Percentiles rank a stretch among this genome's conserved stretches.
Evolutionary conservation across 169 alveolate species (phyloP).

Genomic region (Ichthyophthirius multifiliis): DNA sequence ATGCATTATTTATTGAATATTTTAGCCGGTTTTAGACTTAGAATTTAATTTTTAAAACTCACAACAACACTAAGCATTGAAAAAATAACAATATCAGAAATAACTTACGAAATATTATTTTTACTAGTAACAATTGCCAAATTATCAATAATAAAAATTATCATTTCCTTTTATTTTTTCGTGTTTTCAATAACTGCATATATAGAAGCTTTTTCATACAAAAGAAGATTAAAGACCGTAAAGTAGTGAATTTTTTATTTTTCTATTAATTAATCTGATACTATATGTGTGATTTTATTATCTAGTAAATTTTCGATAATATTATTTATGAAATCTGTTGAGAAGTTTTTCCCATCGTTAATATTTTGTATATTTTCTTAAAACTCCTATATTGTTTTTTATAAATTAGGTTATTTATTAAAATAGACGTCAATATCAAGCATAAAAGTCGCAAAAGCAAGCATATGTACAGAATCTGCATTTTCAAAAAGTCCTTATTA

Average conservation of each 20-base stretch:
- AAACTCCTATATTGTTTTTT: neutral
- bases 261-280: neutral
- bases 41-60: neutral
- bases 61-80: neutral
- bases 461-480: slow-evolving; percentile 13
- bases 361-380: neutral
- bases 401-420: neutral
- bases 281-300: neutral
- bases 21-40: neutral
- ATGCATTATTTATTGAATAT: neutral
- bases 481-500: neutral
- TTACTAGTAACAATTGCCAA: neutral
- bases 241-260: neutral
- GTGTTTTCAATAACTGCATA: neutral
- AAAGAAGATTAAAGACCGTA: neutral
- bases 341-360: slow-evolving; percentile 10
- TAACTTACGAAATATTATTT: neutral
- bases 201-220: neutral
- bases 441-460: slow-evolving; percentile 14
- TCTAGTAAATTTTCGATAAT: neutral
- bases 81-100: neutral
- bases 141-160: neutral
- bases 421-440: slow-evolving; percentile 2
- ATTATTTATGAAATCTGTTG: neutral
- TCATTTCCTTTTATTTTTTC: neutral